Evolutionary conservation across 2,329 filamentous ascomycete genomes (phyloP).

Genomic region (Ceratocystis smalleyi): DNA sequence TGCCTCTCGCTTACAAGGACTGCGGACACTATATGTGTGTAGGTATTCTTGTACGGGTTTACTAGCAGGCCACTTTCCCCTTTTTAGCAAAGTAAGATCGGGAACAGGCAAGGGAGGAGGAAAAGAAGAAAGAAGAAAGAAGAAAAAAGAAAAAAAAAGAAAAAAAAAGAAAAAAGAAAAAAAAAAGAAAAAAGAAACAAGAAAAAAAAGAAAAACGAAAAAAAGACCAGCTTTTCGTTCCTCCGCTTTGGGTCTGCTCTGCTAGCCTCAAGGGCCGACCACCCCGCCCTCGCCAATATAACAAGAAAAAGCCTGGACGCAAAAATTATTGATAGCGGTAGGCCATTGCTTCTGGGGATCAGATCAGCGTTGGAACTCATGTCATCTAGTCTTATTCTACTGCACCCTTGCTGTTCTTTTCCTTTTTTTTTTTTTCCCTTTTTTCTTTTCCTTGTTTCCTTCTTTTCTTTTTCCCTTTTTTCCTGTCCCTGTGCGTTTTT

Average conservation of each 20-base stretch:
- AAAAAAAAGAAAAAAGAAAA: too few relatives aligned
- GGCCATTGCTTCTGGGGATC: slow-evolving; percentile 6
- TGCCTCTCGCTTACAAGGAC: too few relatives aligned
- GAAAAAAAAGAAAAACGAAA: too few relatives aligned
- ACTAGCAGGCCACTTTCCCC: not conserved
- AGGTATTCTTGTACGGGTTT: not conserved
- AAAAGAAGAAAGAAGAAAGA: too few relatives aligned
- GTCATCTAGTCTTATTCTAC: slow-evolving; percentile 6
- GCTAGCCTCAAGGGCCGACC: not conserved
- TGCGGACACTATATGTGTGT: not conserved
- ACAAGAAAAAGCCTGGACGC: slow-evolving; percentile 4
- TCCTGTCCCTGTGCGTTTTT: not conserved
- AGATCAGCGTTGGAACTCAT: not conserved
- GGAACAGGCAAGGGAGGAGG: not conserved
- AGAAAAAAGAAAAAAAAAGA: too few relatives aligned
- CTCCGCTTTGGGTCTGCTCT: not conserved
- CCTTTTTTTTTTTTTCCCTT: not conserved
- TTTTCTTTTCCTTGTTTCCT: not conserved
- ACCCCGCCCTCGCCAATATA: slow-evolving; percentile 2
- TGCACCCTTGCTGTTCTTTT: not conserved
- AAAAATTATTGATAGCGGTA: slow-evolving; percentile 4
- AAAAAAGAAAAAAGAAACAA: too few relatives aligned
- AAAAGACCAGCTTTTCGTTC: not conserved
- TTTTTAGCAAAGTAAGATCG: not conserved
- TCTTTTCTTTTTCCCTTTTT: too few relatives aligned